phyloP scores from a whole-genome alignment of 176 grass and related monocot genomes.

The Eleusine coracana region DNA sequence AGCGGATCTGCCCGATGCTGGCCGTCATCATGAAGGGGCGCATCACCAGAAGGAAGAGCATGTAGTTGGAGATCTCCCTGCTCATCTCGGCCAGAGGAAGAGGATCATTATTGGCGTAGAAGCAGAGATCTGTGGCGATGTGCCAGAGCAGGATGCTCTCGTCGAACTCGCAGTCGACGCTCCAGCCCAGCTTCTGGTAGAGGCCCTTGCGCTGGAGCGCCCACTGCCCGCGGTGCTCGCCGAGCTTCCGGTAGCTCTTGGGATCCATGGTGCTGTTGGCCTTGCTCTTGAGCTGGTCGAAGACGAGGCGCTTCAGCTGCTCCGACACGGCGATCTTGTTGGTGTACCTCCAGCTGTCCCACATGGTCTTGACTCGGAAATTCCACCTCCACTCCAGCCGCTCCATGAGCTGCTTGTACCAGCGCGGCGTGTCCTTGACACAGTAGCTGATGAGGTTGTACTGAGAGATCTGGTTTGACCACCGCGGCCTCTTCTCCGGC shows the following conservation, averaged over 20 bases:
- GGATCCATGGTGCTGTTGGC: conserved; percentile 9
- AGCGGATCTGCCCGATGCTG: conserved; percentile 40
- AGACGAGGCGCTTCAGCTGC: neutral
- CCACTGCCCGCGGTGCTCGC: conserved; percentile 26
- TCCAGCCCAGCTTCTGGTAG: conserved; percentile 15
- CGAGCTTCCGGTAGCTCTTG: conserved; percentile 27
- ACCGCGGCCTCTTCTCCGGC: conserved; percentile 16
- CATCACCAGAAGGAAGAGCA: conserved; percentile 33
- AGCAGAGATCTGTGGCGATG: conserved; percentile 39
- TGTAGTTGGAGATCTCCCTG: conserved; percentile 36
- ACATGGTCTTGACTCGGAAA: conserved; percentile 29
- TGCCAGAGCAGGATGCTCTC: conserved; percentile 35
- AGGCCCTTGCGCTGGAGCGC: conserved; percentile 11
- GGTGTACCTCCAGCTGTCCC: conserved; percentile 39
- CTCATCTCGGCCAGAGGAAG: neutral
- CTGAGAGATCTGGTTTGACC: conserved; percentile 35
- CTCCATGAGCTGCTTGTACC: neutral
- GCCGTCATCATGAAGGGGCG: conserved; percentile 44
- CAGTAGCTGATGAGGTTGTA: conserved; percentile 33
- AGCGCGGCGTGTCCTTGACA: neutral
- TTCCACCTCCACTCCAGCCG: conserved; percentile 6
- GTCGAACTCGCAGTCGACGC: conserved; percentile 18
- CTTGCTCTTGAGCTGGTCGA: conserved; percentile 26
- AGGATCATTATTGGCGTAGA: neutral
- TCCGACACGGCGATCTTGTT: neutral